Base-by-base conservation (phyloP, 257 asterid genomes). In the Coffea eugenioides region DNA sequence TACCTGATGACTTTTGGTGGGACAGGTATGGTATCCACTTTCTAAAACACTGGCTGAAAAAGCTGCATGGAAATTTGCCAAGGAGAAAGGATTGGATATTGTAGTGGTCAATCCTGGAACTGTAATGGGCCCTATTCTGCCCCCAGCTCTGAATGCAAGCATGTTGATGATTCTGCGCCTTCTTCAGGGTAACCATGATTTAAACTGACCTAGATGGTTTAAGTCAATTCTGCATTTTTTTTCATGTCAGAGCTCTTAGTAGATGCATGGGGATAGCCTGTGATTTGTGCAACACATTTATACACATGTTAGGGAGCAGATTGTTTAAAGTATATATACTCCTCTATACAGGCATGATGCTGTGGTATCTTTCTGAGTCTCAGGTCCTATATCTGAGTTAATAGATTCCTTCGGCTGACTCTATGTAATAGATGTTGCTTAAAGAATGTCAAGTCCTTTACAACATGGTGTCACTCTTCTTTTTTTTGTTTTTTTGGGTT, bases 21-120 rank as follows among this genome's bases (percentile, higher is more conserved):
- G 56, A 61, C 84, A 95, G 98, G 67, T 88, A n/a, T 95, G 98
- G 98, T 95, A 95, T 89, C 86, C 97, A 11, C 90, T 93, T 62
- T 95, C 98, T 14, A 95, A 95, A 85, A 88, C 89, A 57, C 88
- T 89, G 61, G 97, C 98, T 74, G 98, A 95, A 70, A 92, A 93
- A 82, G 97, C 97, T 84, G 95, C 97, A n/a, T 95, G 98, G 98
- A 85, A 93, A 80, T 92, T 95, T 86, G 90, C 98, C 0, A 82
- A 89, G 90, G 96, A 86, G 83, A 91, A 90, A n/a, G 87, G 83
- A 80, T 69, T 93, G 85, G 92, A 92, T 87, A 62, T 95, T 73
- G 98, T 93, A 25, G 97, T 93, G 85, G 92, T 95, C 84, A 90
- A 93, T 85, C 98, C 97, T 11, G 97, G 97, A 77, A 86, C 95